Evolutionary conservation across 192 early-diverging fungal species (phyloP).

Genomic region (Dispira simplex): DNA sequence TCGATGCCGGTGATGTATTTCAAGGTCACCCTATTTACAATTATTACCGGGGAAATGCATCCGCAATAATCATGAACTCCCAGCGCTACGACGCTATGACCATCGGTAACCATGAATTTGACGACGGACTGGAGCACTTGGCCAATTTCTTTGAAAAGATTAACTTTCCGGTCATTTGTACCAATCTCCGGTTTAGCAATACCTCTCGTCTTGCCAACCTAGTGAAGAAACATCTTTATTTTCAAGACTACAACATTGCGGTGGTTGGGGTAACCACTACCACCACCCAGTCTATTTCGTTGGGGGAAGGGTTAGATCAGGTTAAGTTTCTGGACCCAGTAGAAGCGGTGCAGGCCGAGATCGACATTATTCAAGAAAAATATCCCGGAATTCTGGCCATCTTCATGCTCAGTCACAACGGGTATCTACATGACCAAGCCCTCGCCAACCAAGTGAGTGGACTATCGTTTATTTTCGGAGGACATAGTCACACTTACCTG

Average conservation of each 20-base stretch:
- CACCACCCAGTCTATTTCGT: constrained; percentile 37
- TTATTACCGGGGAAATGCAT: constrained; percentile 41
- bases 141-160: constrained; percentile 33
- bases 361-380: constrained; percentile 36
- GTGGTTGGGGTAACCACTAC: constrained; percentile 52
- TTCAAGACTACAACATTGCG: constrained; percentile 43
- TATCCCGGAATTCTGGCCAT: constrained; percentile 31
- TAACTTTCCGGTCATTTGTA: constrained; percentile 41
- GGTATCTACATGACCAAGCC: constrained; percentile 47
- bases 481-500: constrained; percentile 60
- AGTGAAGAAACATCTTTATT: constrained; percentile 47
- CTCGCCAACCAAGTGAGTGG: constrained; percentile 36
- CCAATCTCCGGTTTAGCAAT: constrained; percentile 40
- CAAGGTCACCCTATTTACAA: constrained; percentile 46
- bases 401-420: constrained; percentile 52
- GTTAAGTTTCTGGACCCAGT: constrained; percentile 41
- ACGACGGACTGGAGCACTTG: constrained; percentile 36
- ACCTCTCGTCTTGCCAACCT: constrained; percentile 23
- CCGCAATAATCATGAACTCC: constrained; percentile 41
- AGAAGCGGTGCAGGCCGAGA: constrained; percentile 37
- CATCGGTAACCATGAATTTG: constrained; percentile 64
- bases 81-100: constrained; percentile 40
- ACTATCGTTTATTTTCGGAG: constrained; percentile 47
- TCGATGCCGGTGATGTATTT: constrained; percentile 60
- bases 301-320: constrained; percentile 17